Conservation (phyloP, 2,329 filamentous ascomycete genomes). For the Epichloe sibirici region DNA sequence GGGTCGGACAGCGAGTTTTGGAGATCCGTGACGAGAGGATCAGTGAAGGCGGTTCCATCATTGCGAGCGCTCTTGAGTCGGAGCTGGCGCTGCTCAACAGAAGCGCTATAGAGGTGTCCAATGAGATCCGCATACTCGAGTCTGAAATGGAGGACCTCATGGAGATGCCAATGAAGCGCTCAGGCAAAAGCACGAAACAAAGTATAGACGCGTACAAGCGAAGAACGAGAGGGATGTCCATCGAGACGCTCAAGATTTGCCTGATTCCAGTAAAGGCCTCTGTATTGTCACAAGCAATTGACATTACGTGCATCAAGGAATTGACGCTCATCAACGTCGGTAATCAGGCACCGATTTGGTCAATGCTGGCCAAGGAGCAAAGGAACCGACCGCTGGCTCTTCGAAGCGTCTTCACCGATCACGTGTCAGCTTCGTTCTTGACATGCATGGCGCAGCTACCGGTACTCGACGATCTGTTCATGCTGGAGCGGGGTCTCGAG, state of each 20-base stretch:
- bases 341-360: conserved; percentile 48
- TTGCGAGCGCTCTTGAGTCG: conserved; percentile 12
- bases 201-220: conserved; percentile 41
- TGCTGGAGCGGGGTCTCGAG: conserved; percentile 42
- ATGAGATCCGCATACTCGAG: conserved; percentile 7
- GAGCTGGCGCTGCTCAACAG: conserved; percentile 17
- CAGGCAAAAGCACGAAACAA: conserved; percentile 11
- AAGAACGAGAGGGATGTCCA: conserved; percentile 42
- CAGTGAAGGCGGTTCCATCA: not conserved
- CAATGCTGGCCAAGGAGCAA: conserved; percentile 42
- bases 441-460: conserved; percentile 39
- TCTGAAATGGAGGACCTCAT: conserved; percentile 5
- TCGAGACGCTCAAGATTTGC: conserved; percentile 42
- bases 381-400: conserved; percentile 37
- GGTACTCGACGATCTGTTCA: conserved; percentile 43
- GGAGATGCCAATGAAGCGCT: not conserved
- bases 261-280: conserved; percentile 49
- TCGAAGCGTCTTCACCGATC: conserved; percentile 49
- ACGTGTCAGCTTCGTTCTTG: conserved; percentile 44
- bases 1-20: conserved; percentile 1
- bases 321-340: conserved; percentile 54
- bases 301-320: conserved; percentile 41
- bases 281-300: conserved; percentile 42
- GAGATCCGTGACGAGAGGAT: conserved; percentile 4
- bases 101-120: conserved; percentile 6